phyloP scores from a whole-genome alignment of 73 alveolate species.

The Tetrahymena borealis region DNA sequence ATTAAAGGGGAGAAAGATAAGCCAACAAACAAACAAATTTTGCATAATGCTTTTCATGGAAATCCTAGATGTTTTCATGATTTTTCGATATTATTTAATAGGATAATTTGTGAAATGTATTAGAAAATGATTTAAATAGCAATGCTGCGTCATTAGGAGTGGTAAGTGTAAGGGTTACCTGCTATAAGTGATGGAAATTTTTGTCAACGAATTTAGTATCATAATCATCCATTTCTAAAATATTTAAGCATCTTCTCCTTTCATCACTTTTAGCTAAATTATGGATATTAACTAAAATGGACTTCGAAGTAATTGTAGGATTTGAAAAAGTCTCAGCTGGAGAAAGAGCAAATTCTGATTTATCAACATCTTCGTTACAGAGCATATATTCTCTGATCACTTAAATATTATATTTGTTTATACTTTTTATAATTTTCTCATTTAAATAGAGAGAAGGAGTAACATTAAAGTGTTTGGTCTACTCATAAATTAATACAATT shows the following conservation, averaged over 20 bases:
- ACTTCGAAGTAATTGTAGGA: neutral
- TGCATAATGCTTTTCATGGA: neutral
- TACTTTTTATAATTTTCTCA: neutral
- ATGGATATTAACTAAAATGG: neutral
- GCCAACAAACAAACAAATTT: neutral
- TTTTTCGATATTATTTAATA: neutral
- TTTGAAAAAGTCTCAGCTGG: neutral
- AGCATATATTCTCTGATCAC: neutral
- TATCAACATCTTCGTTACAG: neutral
- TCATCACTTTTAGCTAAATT: neutral
- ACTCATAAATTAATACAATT: neutral
- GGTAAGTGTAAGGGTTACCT: neutral
- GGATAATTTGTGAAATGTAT: neutral
- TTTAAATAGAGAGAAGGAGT: neutral
- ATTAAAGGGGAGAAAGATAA: neutral
- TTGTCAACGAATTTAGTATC: neutral
- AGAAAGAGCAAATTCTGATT: neutral
- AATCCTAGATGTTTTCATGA: neutral
- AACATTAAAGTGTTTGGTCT: neutral
- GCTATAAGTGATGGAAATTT: neutral
- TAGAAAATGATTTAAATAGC: neutral
- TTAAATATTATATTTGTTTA: neutral
- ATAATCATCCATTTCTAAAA: neutral
- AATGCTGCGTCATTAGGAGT: neutral
- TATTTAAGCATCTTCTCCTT: neutral